phyloP scores from a whole-genome alignment of 768 basidiomycete species.

The Xerocomus potaroensis region DNA sequence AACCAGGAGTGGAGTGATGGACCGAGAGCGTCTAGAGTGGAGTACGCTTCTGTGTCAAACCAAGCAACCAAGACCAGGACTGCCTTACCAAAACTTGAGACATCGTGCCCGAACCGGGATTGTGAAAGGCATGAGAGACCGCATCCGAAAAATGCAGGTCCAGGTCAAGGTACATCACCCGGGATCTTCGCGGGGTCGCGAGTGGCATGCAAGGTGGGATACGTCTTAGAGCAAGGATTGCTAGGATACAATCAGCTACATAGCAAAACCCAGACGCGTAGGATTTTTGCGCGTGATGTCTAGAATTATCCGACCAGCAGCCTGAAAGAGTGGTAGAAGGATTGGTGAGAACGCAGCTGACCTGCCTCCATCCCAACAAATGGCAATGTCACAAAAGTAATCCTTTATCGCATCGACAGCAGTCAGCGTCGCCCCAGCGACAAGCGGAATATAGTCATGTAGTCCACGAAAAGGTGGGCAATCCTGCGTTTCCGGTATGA shows the following conservation, averaged over 20 bases:
- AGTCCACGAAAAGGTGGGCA: slow-evolving; percentile 76
- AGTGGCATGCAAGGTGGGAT: slow-evolving; percentile 17
- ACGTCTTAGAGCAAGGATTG: slow-evolving; percentile 66
- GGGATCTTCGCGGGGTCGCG: slow-evolving; percentile 37
- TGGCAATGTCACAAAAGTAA: slow-evolving; percentile 51
- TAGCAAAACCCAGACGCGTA: slow-evolving; percentile 91
- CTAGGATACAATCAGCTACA: slow-evolving; percentile 83
- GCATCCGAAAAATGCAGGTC: slow-evolving; percentile 92
- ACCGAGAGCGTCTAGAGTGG: slow-evolving; percentile 66
- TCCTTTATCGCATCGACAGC: slow-evolving; percentile 60
- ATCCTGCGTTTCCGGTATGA: slow-evolving; percentile 47
- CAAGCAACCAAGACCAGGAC: background rate
- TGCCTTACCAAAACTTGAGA: slow-evolving; percentile 47
- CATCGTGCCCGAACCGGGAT: slow-evolving; percentile 30
- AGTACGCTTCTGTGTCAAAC: background rate
- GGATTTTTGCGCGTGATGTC: slow-evolving; percentile 81
- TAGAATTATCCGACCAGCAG: slow-evolving; percentile 24
- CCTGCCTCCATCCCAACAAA: slow-evolving; percentile 94
- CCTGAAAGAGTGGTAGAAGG: background rate
- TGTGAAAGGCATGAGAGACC: slow-evolving; percentile 72
- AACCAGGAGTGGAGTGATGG: slow-evolving; percentile 78
- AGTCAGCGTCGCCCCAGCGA: slow-evolving; percentile 77
- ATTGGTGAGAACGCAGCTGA: slow-evolving; percentile 20
- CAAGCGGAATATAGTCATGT: slow-evolving; percentile 58
- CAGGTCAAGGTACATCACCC: slow-evolving; percentile 88